These are phyloP conservation scores for Colletotrichum sansevieriae DNA, from an alignment of 2,329 filamentous ascomycete genomes.

Conservation along the genomic window DNA sequence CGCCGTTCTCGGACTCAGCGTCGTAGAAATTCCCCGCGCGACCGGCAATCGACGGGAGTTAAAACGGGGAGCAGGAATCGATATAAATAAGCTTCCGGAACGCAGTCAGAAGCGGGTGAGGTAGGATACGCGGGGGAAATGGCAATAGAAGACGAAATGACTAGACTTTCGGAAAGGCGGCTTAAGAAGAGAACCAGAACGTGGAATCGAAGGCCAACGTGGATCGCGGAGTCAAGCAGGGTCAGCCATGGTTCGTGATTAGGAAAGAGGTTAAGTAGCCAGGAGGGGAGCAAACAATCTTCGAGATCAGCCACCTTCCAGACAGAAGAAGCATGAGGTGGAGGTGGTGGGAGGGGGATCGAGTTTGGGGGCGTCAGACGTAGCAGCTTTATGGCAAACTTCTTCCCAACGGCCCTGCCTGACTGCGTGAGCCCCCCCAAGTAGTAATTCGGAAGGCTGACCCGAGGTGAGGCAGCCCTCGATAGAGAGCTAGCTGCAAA, in stretches of 20 bases:
- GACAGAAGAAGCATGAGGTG: background rate
- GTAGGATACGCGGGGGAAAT: background rate
- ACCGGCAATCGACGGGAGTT: slow-evolving; percentile 8
- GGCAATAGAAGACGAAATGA: background rate
- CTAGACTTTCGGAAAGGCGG: slow-evolving; percentile 12
- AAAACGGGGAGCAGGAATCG: background rate
- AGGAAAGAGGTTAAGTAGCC: background rate
- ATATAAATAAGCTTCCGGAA: slow-evolving; percentile 9
- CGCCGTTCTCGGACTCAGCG: slow-evolving; percentile 8
- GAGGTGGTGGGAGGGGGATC: no score
- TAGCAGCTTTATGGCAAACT: no score
- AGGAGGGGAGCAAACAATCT: slow-evolving; percentile 1
- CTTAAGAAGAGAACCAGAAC: slow-evolving; percentile 3
- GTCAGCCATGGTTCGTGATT: slow-evolving; percentile 19
- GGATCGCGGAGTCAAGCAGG: slow-evolving; percentile 34
- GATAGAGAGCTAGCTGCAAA: slow-evolving; percentile 10
- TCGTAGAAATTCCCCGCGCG: slow-evolving; percentile 4
- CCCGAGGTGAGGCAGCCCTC: background rate
- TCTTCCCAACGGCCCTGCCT: no score
- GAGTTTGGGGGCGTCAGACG: background rate
- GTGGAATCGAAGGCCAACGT: slow-evolving; percentile 11
- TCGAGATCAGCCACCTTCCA: slow-evolving; percentile 12
- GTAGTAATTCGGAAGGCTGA: background rate
- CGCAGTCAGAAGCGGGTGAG: slow-evolving; percentile 4
- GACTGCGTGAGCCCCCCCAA: no score